Evolutionary conservation across 2,329 filamentous ascomycete species (phyloP).

Genomic region (Orbilia javanica): DNA sequence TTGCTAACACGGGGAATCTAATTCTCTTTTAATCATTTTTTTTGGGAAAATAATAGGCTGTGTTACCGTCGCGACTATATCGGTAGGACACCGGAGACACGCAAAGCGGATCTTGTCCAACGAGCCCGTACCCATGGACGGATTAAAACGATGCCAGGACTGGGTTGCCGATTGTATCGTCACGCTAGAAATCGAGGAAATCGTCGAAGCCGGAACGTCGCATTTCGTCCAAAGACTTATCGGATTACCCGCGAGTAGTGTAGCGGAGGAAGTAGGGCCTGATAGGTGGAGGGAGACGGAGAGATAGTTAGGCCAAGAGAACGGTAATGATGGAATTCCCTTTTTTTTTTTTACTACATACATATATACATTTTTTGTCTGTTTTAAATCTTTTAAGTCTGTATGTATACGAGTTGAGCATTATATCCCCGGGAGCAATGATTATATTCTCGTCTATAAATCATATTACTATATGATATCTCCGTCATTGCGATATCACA

Average conservation of each 20-base stretch:
- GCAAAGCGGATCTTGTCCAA: constrained; percentile 17
- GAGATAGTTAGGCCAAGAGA: neutral
- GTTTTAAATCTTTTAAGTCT: constrained; percentile 8
- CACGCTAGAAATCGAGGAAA: constrained; percentile 20
- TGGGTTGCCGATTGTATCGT: constrained; percentile 28
- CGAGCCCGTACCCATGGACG: constrained; percentile 22
- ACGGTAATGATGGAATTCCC: neutral
- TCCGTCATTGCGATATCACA: constrained; percentile 1
- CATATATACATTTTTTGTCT: neutral
- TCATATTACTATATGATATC: neutral
- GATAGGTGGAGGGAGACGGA: constrained; percentile 19
- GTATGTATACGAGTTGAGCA: constrained; percentile 25
- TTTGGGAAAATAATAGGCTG: neutral
- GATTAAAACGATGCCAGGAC: constrained; percentile 29
- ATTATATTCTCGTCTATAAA: constrained; percentile 16
- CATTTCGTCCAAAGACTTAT: constrained; percentile 26
- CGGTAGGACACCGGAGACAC: constrained; percentile 16
- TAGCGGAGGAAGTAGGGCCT: constrained; percentile 11
- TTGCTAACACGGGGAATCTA: neutral
- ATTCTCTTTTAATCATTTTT: neutral
- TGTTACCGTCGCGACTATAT: constrained; percentile 19
- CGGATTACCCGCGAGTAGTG: constrained; percentile 13
- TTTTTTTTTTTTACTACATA: neutral
- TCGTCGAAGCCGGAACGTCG: constrained; percentile 18
- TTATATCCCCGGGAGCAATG: constrained; percentile 28